These are phyloP conservation scores for Gossypium gossypioides DNA, from an alignment of 441 rosid species.

Conservation along the genomic window DNA sequence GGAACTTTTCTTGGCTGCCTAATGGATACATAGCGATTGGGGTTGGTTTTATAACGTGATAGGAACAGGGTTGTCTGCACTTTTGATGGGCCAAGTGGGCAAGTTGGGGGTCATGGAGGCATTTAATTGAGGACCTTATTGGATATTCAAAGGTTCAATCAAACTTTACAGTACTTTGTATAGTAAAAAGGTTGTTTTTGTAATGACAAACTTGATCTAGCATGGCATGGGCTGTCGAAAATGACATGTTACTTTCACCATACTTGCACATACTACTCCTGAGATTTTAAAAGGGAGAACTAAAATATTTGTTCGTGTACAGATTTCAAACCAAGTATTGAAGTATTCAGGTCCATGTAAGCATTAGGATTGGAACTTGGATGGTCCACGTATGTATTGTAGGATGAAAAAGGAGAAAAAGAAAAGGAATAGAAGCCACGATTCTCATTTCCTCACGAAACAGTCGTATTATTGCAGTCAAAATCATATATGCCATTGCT, in stretches of 20 bases:
- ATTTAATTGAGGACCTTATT: background rate
- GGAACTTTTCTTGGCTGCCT: background rate
- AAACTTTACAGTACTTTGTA: background rate
- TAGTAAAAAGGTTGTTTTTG: background rate
- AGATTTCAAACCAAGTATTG: background rate
- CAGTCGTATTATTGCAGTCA: background rate
- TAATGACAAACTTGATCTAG: background rate
- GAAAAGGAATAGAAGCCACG: background rate
- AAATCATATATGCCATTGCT: background rate
- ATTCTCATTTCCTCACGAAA: background rate
- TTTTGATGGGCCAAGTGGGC: conserved; percentile 13
- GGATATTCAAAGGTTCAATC: background rate
- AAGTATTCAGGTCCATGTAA: background rate
- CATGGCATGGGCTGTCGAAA: background rate
- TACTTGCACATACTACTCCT: background rate
- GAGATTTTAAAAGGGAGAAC: background rate
- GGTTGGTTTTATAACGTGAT: background rate
- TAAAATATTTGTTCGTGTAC: background rate
- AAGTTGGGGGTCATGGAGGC: conserved; percentile 10
- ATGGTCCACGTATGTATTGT: background rate
- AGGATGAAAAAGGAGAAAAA: background rate
- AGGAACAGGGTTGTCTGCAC: background rate
- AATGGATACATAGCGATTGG: background rate
- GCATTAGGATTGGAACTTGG: background rate
- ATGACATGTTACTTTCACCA: background rate